These are phyloP conservation scores for Crithidia thermophila DNA, from an alignment of 208 protist species.

Conservation along the genomic window DNA sequence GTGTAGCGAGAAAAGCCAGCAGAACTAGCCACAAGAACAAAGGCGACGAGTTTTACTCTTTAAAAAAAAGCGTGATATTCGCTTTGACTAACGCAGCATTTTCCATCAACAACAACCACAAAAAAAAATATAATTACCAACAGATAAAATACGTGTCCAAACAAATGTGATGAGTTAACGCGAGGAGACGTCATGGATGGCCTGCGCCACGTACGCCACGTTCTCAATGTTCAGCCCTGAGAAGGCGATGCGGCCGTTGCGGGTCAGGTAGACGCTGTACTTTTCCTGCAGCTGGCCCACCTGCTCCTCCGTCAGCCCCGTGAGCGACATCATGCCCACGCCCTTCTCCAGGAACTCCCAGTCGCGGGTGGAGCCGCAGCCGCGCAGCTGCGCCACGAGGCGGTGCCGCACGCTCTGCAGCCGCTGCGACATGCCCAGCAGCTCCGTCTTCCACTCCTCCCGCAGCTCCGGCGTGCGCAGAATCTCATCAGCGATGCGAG, in stretches of 20 bases:
- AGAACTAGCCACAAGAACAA: too few species aligned
- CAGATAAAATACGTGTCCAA: too few species aligned
- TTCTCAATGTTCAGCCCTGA: conserved; percentile 72
- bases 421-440: conserved; percentile 86
- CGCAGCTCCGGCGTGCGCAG: conserved; percentile 78
- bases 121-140: conserved; percentile 6
- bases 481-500: conserved; percentile 90
- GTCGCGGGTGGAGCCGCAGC: conserved; percentile 56
- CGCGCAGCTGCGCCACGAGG: conserved; percentile 70
- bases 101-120: not conserved
- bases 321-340: conserved; percentile 97
- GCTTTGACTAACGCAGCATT: too few species aligned
- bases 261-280: conserved; percentile 81
- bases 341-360: conserved; percentile 95
- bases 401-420: conserved; percentile 62
- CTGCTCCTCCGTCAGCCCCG: conserved; percentile 87
- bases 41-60: too few species aligned
- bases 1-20: too few species aligned
- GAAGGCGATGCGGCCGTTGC: conserved; percentile 77
- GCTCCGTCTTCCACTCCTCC: conserved; percentile 83
- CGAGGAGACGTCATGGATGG: conserved; percentile 65
- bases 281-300: conserved; percentile 47
- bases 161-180: too few species aligned
- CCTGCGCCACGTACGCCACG: conserved; percentile 72
- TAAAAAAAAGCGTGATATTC: too few species aligned